Percentiles rank a stretch among this genome's conserved stretches.
These are phyloP conservation scores for Pseudocercospora fuligena DNA, from an alignment of 2,329 filamentous ascomycete genomes.

Conservation along the genomic window DNA sequence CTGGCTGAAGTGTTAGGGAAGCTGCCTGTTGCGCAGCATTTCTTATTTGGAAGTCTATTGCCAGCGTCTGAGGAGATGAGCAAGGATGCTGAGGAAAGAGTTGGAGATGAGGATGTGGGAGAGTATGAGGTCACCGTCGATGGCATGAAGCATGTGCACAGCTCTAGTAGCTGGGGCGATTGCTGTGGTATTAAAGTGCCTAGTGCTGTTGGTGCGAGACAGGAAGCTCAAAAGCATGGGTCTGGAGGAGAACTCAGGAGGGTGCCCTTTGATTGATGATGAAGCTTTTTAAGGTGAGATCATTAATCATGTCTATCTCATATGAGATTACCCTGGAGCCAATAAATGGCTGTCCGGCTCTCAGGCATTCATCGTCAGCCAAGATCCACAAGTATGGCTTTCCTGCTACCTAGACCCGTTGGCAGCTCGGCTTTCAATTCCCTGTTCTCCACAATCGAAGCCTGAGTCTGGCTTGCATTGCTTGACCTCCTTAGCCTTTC, in stretches of 20 bases:
- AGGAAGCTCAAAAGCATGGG: conserved; percentile 79
- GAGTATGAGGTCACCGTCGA: conserved; percentile 68
- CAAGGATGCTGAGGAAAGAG: conserved; percentile 60
- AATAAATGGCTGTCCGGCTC: not conserved
- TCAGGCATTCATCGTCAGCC: not conserved
- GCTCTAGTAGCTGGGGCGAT: conserved; percentile 76
- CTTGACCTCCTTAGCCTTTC: not conserved
- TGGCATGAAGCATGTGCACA: conserved; percentile 65
- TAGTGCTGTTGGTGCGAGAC: conserved; percentile 86
- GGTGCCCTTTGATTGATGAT: conserved; percentile 76
- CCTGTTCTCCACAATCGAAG: not conserved
- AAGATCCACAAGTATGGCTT: not conserved
- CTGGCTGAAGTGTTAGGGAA: conserved; percentile 90
- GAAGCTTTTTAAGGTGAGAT: not conserved
- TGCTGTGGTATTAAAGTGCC: conserved; percentile 98
- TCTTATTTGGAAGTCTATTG: conserved; percentile 86
- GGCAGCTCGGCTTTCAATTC: not conserved
- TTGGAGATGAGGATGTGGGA: conserved; percentile 54
- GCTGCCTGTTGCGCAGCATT: conserved; percentile 97
- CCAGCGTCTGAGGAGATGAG: conserved; percentile 84
- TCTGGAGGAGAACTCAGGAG: conserved; percentile 68
- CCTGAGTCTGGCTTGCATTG: not conserved
- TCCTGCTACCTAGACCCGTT: not conserved
- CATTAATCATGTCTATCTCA: not conserved
- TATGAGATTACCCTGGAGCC: not conserved